A percentile compares a stretch with the other conserved stretches of the same genome.
Evolutionary conservation across 148 eudicot species (phyloP).

Genomic region (Cornus suecica): DNA sequence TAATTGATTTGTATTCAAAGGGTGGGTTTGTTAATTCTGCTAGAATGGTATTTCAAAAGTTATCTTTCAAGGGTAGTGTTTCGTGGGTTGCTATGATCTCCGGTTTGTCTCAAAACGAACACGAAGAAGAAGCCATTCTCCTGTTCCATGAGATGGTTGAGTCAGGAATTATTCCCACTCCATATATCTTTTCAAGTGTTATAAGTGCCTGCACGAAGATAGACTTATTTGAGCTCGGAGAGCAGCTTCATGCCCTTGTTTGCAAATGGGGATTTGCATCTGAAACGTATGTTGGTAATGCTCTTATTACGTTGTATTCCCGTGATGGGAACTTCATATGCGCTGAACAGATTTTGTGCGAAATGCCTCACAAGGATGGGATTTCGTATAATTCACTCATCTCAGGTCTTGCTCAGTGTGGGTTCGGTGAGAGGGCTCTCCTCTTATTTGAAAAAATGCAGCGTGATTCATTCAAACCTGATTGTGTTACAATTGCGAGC

Average conservation of each 20-base stretch:
- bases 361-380: constrained; percentile 59
- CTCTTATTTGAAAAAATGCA: constrained; percentile 70
- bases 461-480: constrained; percentile 63
- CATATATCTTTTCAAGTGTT: constrained; percentile 77
- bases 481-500: constrained; percentile 81
- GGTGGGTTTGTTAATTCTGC: constrained; percentile 56
- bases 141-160: constrained; percentile 71
- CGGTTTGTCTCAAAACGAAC: constrained; percentile 68
- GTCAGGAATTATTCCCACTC: constrained; percentile 64
- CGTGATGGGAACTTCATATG: constrained; percentile 50
- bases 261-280: constrained; percentile 74
- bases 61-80: constrained; percentile 56
- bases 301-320: constrained; percentile 75
- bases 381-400: constrained; percentile 86
- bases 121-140: constrained; percentile 51
- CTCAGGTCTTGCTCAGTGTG: constrained; percentile 79
- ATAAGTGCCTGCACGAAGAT: constrained; percentile 78
- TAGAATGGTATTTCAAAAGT: constrained; percentile 40
- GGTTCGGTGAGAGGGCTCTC: constrained; percentile 55
- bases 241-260: constrained; percentile 75
- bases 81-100: constrained; percentile 97
- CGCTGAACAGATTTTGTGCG: constrained; percentile 59
- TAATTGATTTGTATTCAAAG: constrained; percentile 78
- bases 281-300: constrained; percentile 68
- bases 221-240: constrained; percentile 50